Percentiles rank a stretch among this genome's conserved stretches.
Conservation (phyloP, 192 early-diverging fungal species). For the Rhizoclosmatium sp. region DNA sequence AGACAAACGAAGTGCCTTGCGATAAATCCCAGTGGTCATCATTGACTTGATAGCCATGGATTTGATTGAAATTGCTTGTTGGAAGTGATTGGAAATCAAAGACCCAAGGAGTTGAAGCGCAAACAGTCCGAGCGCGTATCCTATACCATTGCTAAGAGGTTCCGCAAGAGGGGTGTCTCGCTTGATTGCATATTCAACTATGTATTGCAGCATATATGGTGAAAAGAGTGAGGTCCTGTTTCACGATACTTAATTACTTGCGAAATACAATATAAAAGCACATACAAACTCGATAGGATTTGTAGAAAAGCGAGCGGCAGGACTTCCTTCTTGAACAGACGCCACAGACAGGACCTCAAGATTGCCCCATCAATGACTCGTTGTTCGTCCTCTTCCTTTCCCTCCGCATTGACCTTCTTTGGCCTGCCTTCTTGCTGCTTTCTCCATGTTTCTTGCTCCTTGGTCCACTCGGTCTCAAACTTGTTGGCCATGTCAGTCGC, state of each 20-base stretch:
- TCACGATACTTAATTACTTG: no score
- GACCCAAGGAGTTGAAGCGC: constrained; percentile 18
- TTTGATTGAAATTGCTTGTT: constrained; percentile 8
- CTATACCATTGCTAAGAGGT: neutral
- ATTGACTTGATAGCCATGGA: constrained; percentile 12
- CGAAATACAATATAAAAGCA: no score
- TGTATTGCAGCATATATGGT: constrained; percentile 54
- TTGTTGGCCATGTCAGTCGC: constrained; percentile 32
- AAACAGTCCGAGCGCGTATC: constrained; percentile 7
- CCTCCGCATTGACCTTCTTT: neutral
- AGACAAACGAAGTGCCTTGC: constrained; percentile 9
- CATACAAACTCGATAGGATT: constrained; percentile 40
- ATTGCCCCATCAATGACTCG: constrained; percentile 6
- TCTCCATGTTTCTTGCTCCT: neutral
- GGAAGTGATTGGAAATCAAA: constrained; percentile 4
- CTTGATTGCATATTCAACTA: constrained; percentile 36
- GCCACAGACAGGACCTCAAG: neutral
- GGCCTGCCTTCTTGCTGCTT: neutral
- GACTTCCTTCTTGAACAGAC: constrained; percentile 1
- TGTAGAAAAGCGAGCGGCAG: constrained; percentile 41
- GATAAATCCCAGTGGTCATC: constrained; percentile 1
- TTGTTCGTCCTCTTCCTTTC: constrained; percentile 43
- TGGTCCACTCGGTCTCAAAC: constrained; percentile 45
- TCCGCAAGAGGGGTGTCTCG: neutral
- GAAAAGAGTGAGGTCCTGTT: constrained; percentile 32